phyloP scores from a whole-genome alignment of 1,139 yeast genomes.

The Saccharomycopsis phalli region DNA sequence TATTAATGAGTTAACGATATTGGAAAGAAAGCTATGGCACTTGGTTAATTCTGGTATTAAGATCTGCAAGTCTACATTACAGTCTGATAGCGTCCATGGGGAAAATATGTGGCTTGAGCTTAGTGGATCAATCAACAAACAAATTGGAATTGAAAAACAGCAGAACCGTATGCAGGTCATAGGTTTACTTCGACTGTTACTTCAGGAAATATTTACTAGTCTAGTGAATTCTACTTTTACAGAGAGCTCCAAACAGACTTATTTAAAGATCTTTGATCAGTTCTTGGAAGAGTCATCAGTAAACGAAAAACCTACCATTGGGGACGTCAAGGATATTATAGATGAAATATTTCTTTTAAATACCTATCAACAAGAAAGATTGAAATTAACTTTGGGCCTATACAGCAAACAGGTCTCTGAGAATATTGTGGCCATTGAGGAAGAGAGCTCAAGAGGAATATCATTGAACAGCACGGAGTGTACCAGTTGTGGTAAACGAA shows the following conservation, averaged over 20 bases:
- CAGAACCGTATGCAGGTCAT: constrained; percentile 20
- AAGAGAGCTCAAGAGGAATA: constrained; percentile 50
- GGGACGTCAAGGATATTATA: constrained; percentile 53
- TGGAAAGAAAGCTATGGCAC: constrained; percentile 27
- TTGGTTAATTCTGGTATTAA: constrained; percentile 32
- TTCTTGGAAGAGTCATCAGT: constrained; percentile 32
- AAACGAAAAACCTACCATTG: constrained; percentile 35
- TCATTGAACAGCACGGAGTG: constrained; percentile 44
- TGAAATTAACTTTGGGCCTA: constrained; percentile 43
- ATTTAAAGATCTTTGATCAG: constrained; percentile 41
- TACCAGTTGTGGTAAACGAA: constrained; percentile 57
- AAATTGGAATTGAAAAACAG: constrained; percentile 22
- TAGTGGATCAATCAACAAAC: constrained; percentile 1
- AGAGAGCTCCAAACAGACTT: constrained; percentile 29
- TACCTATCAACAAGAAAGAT: constrained; percentile 51
- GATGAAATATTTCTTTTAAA: constrained; percentile 58
- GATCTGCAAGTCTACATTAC: constrained; percentile 25
- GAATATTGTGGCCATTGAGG: constrained; percentile 34
- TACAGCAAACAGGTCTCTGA: constrained; percentile 46
- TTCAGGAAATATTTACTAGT: constrained; percentile 44
- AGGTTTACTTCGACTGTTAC: constrained; percentile 34
- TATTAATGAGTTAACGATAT: constrained; percentile 23
- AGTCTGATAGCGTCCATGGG: constrained; percentile 21
- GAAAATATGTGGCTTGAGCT: constrained; percentile 36
- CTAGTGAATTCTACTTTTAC: constrained; percentile 32